phyloP scores from a whole-genome alignment of 1,139 yeast genomes.

The Geotrichum citri-aurantii region DNA sequence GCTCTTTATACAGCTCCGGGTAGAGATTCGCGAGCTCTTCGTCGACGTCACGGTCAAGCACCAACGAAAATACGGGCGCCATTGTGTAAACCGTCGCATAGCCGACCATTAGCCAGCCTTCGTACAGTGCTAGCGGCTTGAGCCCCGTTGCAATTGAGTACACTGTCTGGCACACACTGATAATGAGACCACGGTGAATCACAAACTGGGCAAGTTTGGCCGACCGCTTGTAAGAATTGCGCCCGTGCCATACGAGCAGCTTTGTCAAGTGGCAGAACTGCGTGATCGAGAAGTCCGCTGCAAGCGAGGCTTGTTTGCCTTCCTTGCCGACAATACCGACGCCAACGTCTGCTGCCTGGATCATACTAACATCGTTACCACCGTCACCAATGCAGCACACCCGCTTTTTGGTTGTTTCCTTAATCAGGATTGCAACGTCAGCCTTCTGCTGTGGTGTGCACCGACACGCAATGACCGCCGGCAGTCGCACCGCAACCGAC shows the following conservation, averaged over 20 bases:
- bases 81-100: conserved; percentile 95
- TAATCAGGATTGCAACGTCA: conserved; percentile 78
- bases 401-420: conserved; percentile 73
- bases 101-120: conserved; percentile 98
- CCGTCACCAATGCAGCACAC: conserved; percentile 99
- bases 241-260: conserved; percentile 92
- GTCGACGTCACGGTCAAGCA: conserved; percentile 85
- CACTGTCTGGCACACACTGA: conserved; percentile 95
- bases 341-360: conserved; percentile 97
- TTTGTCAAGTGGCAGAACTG: conserved; percentile 88
- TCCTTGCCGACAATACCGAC: conserved; percentile 99
- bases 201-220: conserved; percentile 94
- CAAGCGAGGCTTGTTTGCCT: conserved; percentile 94
- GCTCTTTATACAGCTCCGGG: conserved; percentile 91
- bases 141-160: conserved; percentile 79
- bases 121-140: conserved; percentile 89
- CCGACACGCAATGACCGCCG: conserved; percentile 95
- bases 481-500: conserved; percentile 64
- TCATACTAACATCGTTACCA: conserved; percentile 98
- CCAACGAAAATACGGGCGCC: conserved; percentile 96
- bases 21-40: conserved; percentile 83
- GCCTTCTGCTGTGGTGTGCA: conserved; percentile 99
- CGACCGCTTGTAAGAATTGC: conserved; percentile 91
- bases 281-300: conserved; percentile 92
- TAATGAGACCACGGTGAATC: conserved; percentile 90